These are phyloP conservation scores for Fragilaria crotonensis DNA, from an alignment of 108 stramenopile species.

Conservation along the genomic window DNA sequence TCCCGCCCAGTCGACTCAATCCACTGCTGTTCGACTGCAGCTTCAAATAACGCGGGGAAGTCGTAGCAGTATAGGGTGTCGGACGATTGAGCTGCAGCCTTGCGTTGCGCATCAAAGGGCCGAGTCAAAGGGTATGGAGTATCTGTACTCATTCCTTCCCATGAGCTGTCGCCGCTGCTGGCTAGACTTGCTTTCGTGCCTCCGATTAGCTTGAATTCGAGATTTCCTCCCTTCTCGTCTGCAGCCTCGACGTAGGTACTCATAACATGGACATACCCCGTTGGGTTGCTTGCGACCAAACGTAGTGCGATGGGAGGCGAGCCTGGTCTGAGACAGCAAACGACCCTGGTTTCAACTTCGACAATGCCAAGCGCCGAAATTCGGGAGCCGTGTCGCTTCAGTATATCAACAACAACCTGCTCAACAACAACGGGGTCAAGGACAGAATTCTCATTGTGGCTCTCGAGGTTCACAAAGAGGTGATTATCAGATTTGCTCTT, in stretches of 20 bases:
- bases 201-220: constrained; percentile 83
- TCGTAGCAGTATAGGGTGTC: constrained; percentile 96
- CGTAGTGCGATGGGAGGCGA: constrained; percentile 87
- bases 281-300: constrained; percentile 93
- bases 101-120: constrained; percentile 88
- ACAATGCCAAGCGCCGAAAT: constrained; percentile 82
- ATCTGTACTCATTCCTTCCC: constrained; percentile 78
- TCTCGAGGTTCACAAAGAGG: constrained; percentile 92
- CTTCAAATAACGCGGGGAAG: constrained; percentile 93
- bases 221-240: constrained; percentile 47
- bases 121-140: constrained; percentile 89
- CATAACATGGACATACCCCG: constrained; percentile 93
- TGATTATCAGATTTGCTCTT: constrained; percentile 78
- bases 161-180: constrained; percentile 78
- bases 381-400: constrained; percentile 79
- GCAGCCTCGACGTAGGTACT: constrained; percentile 95
- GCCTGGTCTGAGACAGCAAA: constrained; percentile 65
- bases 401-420: constrained; percentile 76
- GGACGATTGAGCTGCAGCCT: constrained; percentile 75
- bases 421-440: constrained; percentile 83
- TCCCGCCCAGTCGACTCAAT: constrained; percentile 24
- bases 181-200: constrained; percentile 79
- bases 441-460: constrained; percentile 74
- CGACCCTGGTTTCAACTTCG: constrained; percentile 90
- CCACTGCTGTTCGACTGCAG: constrained; percentile 87